Evolutionary conservation across 768 basidiomycete genomes (phyloP).

Genomic region (Tricholoma terreum): DNA sequence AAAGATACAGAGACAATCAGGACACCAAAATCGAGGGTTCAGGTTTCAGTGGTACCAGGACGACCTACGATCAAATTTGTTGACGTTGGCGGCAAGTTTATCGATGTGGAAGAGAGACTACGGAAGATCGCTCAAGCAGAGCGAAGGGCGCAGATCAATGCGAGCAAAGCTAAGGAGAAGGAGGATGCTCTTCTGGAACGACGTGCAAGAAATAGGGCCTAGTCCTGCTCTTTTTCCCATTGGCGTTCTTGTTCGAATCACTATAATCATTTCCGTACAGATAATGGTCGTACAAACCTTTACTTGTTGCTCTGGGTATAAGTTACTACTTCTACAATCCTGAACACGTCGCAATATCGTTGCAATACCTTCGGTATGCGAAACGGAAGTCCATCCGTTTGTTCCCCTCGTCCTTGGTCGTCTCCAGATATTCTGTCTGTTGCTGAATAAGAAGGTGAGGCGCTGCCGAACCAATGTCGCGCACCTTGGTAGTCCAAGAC

Average conservation of each 20-base stretch:
- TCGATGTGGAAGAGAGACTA: constrained; percentile 52
- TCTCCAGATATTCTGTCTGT: constrained; percentile 54
- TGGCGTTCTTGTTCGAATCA: neutral
- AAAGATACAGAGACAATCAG: constrained; percentile 35
- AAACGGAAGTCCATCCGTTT: constrained; percentile 61
- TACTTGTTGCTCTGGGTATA: neutral
- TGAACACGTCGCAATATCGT: neutral
- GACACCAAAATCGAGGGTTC: constrained; percentile 33
- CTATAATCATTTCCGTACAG: neutral
- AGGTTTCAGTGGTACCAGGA: constrained; percentile 38
- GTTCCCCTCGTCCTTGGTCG: constrained; percentile 62
- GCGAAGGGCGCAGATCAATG: constrained; percentile 38
- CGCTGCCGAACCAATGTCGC: too few relatives aligned
- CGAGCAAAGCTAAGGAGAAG: constrained; percentile 24
- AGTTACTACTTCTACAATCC: neutral
- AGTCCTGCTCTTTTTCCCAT: neutral
- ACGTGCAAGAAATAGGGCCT: neutral
- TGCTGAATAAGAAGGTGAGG: constrained; percentile 33
- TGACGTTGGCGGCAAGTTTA: constrained; percentile 71
- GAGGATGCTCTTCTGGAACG: constrained; percentile 7
- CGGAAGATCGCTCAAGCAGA: constrained; percentile 49
- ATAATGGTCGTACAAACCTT: neutral
- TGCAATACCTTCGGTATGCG: constrained; percentile 18
- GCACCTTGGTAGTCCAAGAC: constrained; percentile 44
- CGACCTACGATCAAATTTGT: constrained; percentile 63